Conservation (phyloP, 2,329 filamentous ascomycete genomes). For the Leptodontidium sp. region DNA sequence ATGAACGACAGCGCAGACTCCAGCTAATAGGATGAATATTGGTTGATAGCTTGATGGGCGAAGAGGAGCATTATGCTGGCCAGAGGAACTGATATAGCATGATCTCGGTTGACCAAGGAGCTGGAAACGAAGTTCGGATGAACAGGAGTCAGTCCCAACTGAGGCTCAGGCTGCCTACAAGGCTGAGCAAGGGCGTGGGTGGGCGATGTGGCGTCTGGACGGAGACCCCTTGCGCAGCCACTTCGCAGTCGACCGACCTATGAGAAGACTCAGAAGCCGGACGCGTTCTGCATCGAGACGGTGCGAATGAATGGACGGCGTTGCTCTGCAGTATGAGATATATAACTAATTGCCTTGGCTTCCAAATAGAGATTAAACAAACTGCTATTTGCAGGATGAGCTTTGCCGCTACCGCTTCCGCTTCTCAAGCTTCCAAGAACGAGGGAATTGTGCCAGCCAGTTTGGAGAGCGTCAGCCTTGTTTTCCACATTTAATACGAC, state of each 20-base stretch:
- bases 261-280: not conserved
- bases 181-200: not conserved
- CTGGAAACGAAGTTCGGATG: not conserved
- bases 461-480: not conserved
- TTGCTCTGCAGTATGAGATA: not conserved
- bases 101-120: not conserved
- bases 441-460: constrained; percentile 4
- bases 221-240: not conserved
- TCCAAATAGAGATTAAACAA: not conserved
- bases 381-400: not conserved
- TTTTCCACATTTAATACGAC: not conserved
- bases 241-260: not conserved
- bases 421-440: not conserved
- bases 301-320: not conserved
- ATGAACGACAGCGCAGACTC: no score
- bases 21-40: not conserved
- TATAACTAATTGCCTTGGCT: not conserved
- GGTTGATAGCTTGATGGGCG: not conserved
- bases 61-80: not conserved
- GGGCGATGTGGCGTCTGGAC: constrained; percentile 3
- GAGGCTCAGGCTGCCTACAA: constrained; percentile 6
- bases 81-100: not conserved
- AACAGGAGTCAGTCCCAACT: not conserved
- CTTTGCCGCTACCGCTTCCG: not conserved
- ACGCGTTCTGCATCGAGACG: not conserved